Base-by-base conservation (phyloP, 768 basidiomycete species). In the Candolleomyces efflorescens region DNA sequence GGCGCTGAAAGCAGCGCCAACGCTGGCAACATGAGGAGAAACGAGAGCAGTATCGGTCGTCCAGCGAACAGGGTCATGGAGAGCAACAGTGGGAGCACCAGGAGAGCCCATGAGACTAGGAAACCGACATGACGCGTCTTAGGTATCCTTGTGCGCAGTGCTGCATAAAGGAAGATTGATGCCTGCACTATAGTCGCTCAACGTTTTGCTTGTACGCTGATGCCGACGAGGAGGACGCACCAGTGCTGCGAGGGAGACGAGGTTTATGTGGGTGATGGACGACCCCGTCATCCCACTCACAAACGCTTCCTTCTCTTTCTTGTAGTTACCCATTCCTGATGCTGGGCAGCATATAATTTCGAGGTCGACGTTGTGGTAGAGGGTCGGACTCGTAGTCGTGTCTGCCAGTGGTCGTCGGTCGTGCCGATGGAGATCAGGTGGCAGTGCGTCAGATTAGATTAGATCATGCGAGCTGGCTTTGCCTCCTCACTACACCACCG, bases 291-390 rank as follows among this genome's bases (percentile, higher is more conserved):
- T 82, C 39, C 84, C 82, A 6, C 90, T 85, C 39, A 93, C 87
- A 65, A 94, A 96, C 0, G 82, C 83, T 73, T 92, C 90, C 70
- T 96, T 96, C 9, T 80, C 83, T 7, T 76, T 62, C 69, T 92
- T 94, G 79, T 95, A 95, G 56, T 58, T 52, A 37, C 23, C 51
- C 58, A 59, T 59, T 7, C 26, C 17, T 44, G 27, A 47, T 43
- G 23, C n/a, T 54, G 20, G 10, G 17, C 13, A 22, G 36, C 12
- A 23, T 39, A 20, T 39, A 37, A 38, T 11, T 17, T 37, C n/a
- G 36, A 18, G 1, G 46, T 22, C 22, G 24, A 24, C 18, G 22
- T 22, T 13, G 46, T 22, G 46, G 46, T 7, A 13, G 46, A 20
- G 23, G n/a, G 18, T 48, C 46, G 9, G 5, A 6, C 1, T 12